phyloP scores from a whole-genome alignment of 768 basidiomycete species.

The Termitomyces sp. region DNA sequence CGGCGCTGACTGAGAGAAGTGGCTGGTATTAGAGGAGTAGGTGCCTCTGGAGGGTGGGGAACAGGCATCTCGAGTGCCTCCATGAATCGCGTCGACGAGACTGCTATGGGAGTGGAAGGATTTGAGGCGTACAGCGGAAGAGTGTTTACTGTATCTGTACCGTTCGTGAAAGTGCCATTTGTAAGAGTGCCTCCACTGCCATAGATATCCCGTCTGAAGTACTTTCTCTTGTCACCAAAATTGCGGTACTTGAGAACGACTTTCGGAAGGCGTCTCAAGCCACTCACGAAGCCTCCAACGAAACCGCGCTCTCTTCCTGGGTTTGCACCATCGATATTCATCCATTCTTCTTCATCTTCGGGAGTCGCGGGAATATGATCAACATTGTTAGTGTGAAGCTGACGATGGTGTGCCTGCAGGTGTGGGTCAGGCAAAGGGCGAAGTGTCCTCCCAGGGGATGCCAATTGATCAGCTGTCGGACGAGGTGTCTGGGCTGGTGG shows the following conservation, averaged over 20 bases:
- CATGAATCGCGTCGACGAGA: slow-evolving; percentile 29
- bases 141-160: slow-evolving; percentile 25
- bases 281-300: slow-evolving; percentile 31
- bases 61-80: slow-evolving; percentile 29
- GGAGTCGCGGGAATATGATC: slow-evolving; percentile 1
- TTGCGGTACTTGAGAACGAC: slow-evolving; percentile 25
- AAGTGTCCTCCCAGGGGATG: slow-evolving; percentile 21
- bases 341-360: slow-evolving; percentile 28
- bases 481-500: slow-evolving; percentile 22
- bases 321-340: slow-evolving; percentile 16
- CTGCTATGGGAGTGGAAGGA: slow-evolving; percentile 29
- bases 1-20: slow-evolving; percentile 18
- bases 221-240: slow-evolving; percentile 18
- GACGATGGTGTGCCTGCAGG: slow-evolving; percentile 10
- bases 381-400: slow-evolving; percentile 16
- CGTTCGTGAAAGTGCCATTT: slow-evolving; percentile 11
- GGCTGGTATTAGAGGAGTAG: slow-evolving; percentile 4
- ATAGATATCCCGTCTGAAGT: slow-evolving; percentile 17
- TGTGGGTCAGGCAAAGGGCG: slow-evolving; percentile 29
- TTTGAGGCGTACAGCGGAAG: slow-evolving; percentile 32
- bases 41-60: slow-evolving; percentile 14
- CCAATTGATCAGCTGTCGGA: slow-evolving; percentile 26
- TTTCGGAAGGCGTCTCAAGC: slow-evolving; percentile 29
- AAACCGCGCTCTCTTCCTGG: slow-evolving; percentile 21
- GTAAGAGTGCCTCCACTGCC: slow-evolving; percentile 22